Evolutionary conservation across 352 stramenopile species (phyloP).

Genomic region (Pythium guiyangense): DNA sequence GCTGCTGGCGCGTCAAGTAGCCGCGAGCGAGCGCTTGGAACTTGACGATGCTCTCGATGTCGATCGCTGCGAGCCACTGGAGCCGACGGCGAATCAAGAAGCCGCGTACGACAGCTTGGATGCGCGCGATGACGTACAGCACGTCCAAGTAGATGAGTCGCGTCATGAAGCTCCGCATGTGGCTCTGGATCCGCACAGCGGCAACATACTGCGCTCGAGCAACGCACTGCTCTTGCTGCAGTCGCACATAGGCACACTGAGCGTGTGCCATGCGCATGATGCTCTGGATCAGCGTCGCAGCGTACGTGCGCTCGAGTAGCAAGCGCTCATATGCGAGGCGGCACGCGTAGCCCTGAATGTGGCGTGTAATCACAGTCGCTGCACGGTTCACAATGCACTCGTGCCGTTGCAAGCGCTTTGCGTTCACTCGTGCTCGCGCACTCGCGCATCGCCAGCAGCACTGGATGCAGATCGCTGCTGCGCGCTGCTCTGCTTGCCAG

Average conservation of each 20-base stretch:
- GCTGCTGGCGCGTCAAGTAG: conserved; percentile 16
- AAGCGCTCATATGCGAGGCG: conserved; percentile 22
- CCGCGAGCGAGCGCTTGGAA: conserved; percentile 49
- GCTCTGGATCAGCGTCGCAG: conserved; percentile 44
- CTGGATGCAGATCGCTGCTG: conserved; percentile 43
- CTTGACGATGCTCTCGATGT: conserved; percentile 38
- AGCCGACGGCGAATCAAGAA: conserved; percentile 55
- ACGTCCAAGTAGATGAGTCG: conserved; percentile 80
- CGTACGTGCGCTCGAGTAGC: conserved; percentile 23
- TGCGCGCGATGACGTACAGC: conserved; percentile 73
- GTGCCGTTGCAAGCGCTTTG: conserved; percentile 17
- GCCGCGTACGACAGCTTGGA: conserved; percentile 62
- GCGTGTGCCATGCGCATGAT: conserved; percentile 20
- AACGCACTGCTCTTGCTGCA: conserved; percentile 6
- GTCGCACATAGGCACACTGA: conserved; percentile 7
- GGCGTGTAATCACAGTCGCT: conserved; percentile 35
- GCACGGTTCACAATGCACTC: conserved; percentile 16
- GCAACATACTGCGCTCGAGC: conserved; percentile 16
- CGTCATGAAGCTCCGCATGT: conserved; percentile 47
- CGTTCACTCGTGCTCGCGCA: conserved; percentile 14
- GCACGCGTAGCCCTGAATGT: conserved; percentile 25
- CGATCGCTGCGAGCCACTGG: conserved; percentile 36
- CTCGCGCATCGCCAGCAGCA: conserved; percentile 30
- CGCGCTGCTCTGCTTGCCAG: conserved; percentile 11
- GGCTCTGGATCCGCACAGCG: conserved; percentile 51